Conservation (phyloP, 1,139 yeast genomes). For the Taphrina pruni region DNA sequence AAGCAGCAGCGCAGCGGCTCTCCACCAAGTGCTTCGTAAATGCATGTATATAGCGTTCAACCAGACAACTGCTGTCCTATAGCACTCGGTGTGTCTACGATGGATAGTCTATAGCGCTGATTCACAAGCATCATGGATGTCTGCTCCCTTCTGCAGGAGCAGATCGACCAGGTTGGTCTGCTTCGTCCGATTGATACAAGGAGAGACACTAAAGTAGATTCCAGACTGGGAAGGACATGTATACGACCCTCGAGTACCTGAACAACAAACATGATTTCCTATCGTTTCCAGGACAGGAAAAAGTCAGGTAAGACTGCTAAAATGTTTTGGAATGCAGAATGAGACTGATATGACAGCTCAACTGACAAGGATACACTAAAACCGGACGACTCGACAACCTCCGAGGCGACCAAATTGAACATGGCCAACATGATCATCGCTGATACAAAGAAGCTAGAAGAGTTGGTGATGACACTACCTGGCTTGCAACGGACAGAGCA, state of each 20-base stretch:
- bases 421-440: constrained; percentile 81
- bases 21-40: no score
- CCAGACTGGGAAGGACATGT: constrained; percentile 29
- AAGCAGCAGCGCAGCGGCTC: no score
- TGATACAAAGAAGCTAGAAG: constrained; percentile 83
- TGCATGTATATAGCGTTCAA: not conserved
- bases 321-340: no score
- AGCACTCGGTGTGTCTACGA: no score
- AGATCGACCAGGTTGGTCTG: constrained; percentile 68
- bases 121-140: constrained; percentile 18
- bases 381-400: constrained; percentile 22
- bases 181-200: no score
- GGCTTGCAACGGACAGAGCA: constrained; percentile 87
- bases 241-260: constrained; percentile 65
- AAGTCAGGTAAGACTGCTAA: constrained; percentile 49
- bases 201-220: not conserved
- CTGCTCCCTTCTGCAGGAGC: constrained; percentile 81
- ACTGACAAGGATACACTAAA: constrained; percentile 13
- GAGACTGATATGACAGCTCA: not conserved
- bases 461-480: constrained; percentile 85
- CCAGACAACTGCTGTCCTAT: no score
- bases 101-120: no score
- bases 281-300: constrained; percentile 60
- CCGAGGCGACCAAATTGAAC: constrained; percentile 53
- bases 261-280: constrained; percentile 71